phyloP scores from a whole-genome alignment of 225 moss, liverwort and hornwort species.

The Bryum argenteum region DNA sequence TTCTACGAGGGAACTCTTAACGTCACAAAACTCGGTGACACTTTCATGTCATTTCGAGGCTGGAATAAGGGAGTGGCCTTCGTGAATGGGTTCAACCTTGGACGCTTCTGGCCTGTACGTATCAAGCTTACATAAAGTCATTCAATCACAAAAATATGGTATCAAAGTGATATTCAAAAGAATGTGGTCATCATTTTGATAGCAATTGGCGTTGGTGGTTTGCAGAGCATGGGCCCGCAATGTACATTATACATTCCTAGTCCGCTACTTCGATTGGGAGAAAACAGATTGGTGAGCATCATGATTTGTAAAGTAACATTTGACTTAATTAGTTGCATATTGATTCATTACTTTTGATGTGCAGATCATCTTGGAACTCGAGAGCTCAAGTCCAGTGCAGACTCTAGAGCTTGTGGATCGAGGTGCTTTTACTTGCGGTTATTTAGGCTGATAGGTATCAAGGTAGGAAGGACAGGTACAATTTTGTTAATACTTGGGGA shows the following conservation, averaged over 20 bases:
- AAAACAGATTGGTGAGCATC: constrained; percentile 63
- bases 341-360: no score
- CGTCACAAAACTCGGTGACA: constrained; percentile 49
- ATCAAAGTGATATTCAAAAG: no score
- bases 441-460: constrained; percentile 2
- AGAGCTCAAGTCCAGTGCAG: constrained; percentile 56
- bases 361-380: constrained; percentile 57
- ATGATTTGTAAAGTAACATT: not conserved
- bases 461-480: constrained; percentile 20
- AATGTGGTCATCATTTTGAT: no score
- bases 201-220: not conserved
- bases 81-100: constrained; percentile 88
- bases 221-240: constrained; percentile 83
- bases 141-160: no score
- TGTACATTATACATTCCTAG: constrained; percentile 82
- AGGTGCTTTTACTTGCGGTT: constrained; percentile 48
- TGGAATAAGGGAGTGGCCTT: constrained; percentile 87
- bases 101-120: constrained; percentile 84
- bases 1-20: constrained; percentile 66
- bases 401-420: constrained; percentile 36
- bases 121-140: not conserved
- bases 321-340: not conserved
- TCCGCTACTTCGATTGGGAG: constrained; percentile 64
- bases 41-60: constrained; percentile 74
- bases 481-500: constrained; percentile 17